Evolutionary conservation across 2,329 filamentous ascomycete genomes (phyloP).

Genomic region (Fusarium sp.): DNA sequence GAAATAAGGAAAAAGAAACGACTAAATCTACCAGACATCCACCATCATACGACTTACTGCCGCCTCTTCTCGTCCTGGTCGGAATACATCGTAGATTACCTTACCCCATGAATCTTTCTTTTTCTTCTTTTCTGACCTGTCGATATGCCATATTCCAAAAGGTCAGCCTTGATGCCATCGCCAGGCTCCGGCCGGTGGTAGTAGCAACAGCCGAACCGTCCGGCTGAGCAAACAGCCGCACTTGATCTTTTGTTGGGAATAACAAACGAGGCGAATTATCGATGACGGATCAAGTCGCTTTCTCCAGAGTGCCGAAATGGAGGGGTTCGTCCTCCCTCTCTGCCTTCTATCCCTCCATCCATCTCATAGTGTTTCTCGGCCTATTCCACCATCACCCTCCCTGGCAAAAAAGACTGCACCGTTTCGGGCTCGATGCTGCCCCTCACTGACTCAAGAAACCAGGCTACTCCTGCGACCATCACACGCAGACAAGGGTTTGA

Average conservation of each 20-base stretch:
- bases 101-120: neutral
- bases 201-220: constrained; percentile 12
- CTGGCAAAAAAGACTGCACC: constrained; percentile 6
- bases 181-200: constrained; percentile 11
- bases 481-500: constrained; percentile 15
- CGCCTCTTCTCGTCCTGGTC: constrained; percentile 3
- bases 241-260: neutral
- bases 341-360: neutral
- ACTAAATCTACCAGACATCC: constrained; percentile 12
- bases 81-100: constrained; percentile 23
- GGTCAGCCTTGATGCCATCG: constrained; percentile 1
- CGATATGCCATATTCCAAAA: constrained; percentile 3
- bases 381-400: constrained; percentile 2
- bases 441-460: constrained; percentile 27
- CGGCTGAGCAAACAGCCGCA: constrained; percentile 9
- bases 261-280: neutral
- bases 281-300: neutral
- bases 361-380: neutral
- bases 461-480: constrained; percentile 15
- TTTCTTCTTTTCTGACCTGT: neutral
- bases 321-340: constrained; percentile 7
- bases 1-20: constrained; percentile 6
- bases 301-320: neutral
- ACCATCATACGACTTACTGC: constrained; percentile 33
- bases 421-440: constrained; percentile 24